Evolutionary conservation across 1,284 basidiomycete genomes (phyloP).

Genomic region (Tetrapyrgos nigripes): DNA sequence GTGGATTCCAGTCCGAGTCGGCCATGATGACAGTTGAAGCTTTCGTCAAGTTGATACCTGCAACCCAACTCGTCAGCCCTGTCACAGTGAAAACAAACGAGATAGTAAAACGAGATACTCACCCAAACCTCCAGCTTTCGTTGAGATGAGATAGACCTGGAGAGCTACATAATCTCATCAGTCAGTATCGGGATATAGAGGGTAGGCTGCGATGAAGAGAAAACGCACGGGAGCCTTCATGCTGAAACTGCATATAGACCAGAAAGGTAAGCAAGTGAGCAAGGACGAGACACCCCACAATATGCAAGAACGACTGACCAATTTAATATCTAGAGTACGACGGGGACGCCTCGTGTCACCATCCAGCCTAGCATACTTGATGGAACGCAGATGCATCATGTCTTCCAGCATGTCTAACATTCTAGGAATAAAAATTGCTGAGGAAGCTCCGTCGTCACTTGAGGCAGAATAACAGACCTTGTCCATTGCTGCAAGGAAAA

Average conservation of each 20-base stretch:
- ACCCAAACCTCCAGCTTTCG: slow-evolving; percentile 88
- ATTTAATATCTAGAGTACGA: slow-evolving; percentile 59
- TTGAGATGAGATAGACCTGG: slow-evolving; percentile 84
- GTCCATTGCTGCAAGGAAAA: slow-evolving; percentile 56
- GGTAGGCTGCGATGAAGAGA: background rate
- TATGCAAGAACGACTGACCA: slow-evolving; percentile 42
- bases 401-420: slow-evolving; percentile 89
- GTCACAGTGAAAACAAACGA: background rate
- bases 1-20: slow-evolving; percentile 79
- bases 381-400: slow-evolving; percentile 76
- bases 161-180: slow-evolving; percentile 57
- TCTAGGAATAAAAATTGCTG: slow-evolving; percentile 44
- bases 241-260: slow-evolving; percentile 57
- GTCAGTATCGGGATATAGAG: background rate
- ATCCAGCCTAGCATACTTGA: slow-evolving; percentile 82
- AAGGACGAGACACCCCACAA: background rate
- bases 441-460: background rate
- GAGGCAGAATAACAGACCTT: slow-evolving; percentile 36
- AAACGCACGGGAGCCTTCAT: slow-evolving; percentile 56
- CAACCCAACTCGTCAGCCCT: no score
- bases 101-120: slow-evolving; percentile 24
- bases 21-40: slow-evolving; percentile 88
- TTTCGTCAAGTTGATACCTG: slow-evolving; percentile 81
- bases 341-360: slow-evolving; percentile 62
- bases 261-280: background rate